phyloP scores from a whole-genome alignment of 2,329 filamentous ascomycete genomes.

The Penicillium sclerotigenum region DNA sequence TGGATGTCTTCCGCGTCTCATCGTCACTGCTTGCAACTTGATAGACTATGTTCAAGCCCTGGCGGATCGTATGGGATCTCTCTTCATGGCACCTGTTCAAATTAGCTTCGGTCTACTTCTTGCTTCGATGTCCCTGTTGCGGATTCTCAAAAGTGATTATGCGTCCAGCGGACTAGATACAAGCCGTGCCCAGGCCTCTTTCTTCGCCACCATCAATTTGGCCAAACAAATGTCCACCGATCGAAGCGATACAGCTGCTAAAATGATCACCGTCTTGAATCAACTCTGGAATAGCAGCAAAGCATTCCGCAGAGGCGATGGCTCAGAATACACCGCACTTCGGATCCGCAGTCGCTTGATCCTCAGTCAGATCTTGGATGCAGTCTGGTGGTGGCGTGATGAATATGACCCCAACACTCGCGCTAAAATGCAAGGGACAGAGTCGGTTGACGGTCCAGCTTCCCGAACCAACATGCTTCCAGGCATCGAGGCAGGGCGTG shows the following conservation, averaged over 20 bases:
- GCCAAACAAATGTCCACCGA: slow-evolving; percentile 39
- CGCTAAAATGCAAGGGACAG: slow-evolving; percentile 10
- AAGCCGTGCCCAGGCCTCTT: slow-evolving; percentile 31
- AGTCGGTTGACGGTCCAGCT: slow-evolving; percentile 15
- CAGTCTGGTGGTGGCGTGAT: slow-evolving; percentile 46
- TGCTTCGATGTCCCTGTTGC: slow-evolving; percentile 33
- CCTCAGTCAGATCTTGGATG: slow-evolving; percentile 39
- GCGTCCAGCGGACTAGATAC: slow-evolving; percentile 32
- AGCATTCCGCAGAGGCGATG: slow-evolving; percentile 41
- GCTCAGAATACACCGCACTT: slow-evolving; percentile 33
- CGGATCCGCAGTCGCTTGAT: slow-evolving; percentile 41
- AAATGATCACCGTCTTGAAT: slow-evolving; percentile 34
- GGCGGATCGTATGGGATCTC: slow-evolving; percentile 15
- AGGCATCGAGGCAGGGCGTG: slow-evolving; percentile 7
- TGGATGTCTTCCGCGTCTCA: slow-evolving; percentile 26
- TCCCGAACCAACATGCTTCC: slow-evolving; percentile 1
- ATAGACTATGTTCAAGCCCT: slow-evolving; percentile 30
- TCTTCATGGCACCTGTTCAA: slow-evolving; percentile 28
- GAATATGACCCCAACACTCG: slow-evolving; percentile 36
- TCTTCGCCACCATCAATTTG: slow-evolving; percentile 40
- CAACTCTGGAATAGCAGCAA: slow-evolving; percentile 43
- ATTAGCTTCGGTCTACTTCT: slow-evolving; percentile 32
- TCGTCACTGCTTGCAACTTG: slow-evolving; percentile 31
- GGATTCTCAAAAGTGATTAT: slow-evolving; percentile 38
- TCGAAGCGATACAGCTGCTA: slow-evolving; percentile 35